Percentiles rank a stretch among this genome's conserved stretches.
Conservation (phyloP, 2,329 filamentous ascomycete species). For the Microsporum ferrugineum region DNA sequence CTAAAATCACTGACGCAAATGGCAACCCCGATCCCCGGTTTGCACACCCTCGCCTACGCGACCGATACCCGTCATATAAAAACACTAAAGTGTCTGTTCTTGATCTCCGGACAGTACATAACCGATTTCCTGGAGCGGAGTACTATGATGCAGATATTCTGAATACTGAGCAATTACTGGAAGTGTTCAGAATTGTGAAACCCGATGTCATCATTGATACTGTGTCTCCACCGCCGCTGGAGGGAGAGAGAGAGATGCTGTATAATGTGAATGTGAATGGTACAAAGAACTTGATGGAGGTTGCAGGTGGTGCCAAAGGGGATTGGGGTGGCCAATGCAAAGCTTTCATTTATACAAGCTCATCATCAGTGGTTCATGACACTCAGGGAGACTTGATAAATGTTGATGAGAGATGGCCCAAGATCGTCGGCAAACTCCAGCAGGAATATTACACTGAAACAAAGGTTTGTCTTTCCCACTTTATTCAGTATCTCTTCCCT, state of each 20-base stretch:
- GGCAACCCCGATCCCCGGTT: slow-evolving; percentile 26
- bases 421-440: slow-evolving; percentile 59
- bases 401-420: slow-evolving; percentile 71
- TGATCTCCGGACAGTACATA: slow-evolving; percentile 59
- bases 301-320: slow-evolving; percentile 57
- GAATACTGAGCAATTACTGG: slow-evolving; percentile 47
- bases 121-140: slow-evolving; percentile 50
- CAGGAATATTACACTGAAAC: slow-evolving; percentile 81
- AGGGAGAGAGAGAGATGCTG: slow-evolving; percentile 48
- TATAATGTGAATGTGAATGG: slow-evolving; percentile 80
- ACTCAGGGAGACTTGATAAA: slow-evolving; percentile 68
- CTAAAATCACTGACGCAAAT: slow-evolving; percentile 8
- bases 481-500: background rate
- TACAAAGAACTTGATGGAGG: slow-evolving; percentile 55
- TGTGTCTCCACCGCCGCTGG: slow-evolving; percentile 55
- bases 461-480: slow-evolving; percentile 48
- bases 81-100: slow-evolving; percentile 53
- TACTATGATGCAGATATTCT: slow-evolving; percentile 75
- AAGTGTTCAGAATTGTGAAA: slow-evolving; percentile 53
- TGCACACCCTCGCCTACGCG: slow-evolving; percentile 27
- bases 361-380: slow-evolving; percentile 75
- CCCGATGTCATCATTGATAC: slow-evolving; percentile 88
- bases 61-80: slow-evolving; percentile 33
- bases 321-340: slow-evolving; percentile 52
- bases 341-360: slow-evolving; percentile 83